These are phyloP conservation scores for Solanum chmielewskii DNA, from an alignment of 257 asterid species.

Conservation along the genomic window DNA sequence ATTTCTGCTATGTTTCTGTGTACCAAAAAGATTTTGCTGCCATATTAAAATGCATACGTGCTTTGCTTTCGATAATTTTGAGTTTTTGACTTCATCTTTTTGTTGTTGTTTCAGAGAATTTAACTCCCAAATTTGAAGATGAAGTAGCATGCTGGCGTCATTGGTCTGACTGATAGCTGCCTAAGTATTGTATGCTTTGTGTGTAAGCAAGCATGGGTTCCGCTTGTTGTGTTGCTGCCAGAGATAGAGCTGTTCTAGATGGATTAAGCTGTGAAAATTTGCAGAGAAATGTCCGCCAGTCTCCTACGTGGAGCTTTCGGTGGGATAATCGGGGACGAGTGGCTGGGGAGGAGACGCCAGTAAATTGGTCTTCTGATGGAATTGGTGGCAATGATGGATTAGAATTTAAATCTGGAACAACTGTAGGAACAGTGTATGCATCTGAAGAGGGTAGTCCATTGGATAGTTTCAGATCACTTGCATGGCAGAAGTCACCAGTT, in stretches of 20 bases:
- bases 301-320: conserved; percentile 92
- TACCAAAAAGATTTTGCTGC: not conserved
- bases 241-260: conserved; percentile 45
- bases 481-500: conserved; percentile 67
- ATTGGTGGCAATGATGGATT: conserved; percentile 26
- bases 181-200: not conserved
- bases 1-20: not conserved
- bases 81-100: not conserved
- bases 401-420: conserved; percentile 50
- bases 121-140: not conserved
- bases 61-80: not conserved
- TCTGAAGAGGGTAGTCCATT: conserved; percentile 79
- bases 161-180: conserved; percentile 2
- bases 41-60: not conserved
- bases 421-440: conserved; percentile 51
- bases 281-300: conserved; percentile 57
- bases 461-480: conserved; percentile 50
- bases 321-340: conserved; percentile 96
- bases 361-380: conserved; percentile 46
- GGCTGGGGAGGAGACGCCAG: conserved; percentile 70
- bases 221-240: conserved; percentile 91
- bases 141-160: conserved; percentile 1
- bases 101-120: not conserved
- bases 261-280: conserved; percentile 45
- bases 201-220: conserved; percentile 76